Evolutionary conservation across 306 rosid species (phyloP), one percentile per base, ranked within the genome.

Genomic region (Carpinus viminea): DNA sequence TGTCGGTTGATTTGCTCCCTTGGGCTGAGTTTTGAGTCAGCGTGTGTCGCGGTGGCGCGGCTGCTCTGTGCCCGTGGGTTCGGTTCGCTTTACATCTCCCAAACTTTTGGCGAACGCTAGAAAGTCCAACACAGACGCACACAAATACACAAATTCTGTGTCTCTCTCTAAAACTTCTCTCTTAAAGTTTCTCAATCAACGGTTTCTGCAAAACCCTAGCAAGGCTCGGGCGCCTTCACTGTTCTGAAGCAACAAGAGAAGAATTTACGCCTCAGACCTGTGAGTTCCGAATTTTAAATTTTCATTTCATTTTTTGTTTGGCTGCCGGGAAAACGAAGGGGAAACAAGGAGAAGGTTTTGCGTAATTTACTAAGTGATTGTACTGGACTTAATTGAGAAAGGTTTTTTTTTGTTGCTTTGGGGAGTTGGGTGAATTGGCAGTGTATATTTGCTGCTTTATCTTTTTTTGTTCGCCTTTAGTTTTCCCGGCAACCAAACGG

Each of bases 171-270:
- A 54, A 73, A 26, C 36, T 70, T 5, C 76, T 68, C n/a, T n/a
- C 77, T 45, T 38, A 82, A 66, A 28, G 24, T 60, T 72, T 75
- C 75, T 71, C 81, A 50, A 74, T 47, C 85, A 81, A 82, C 83
- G 90, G 89, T 83, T 83, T 78, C 87, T 77, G 73, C 86, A 70
- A 82, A 85, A 90, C 94, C 89, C 92, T 90, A 89, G 86, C 87
- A 47, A 31, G 64, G 81, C 46, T 61, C 60, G 81, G 88, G 96
- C 91, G 90, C 89, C 86, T 51, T 84, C 26, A 59, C 79, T 64
- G 73, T 3, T 15, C 79, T 56, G 20, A 46, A 36, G 43, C 28
- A 47, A 43, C 79, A 13, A 41, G 48, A 68, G 46, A 62, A 1
- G 52, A 68, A 36, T 48, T 48, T 75, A 59, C 70, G 87, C 81